phyloP scores from a whole-genome alignment of 306 rosid species.

The Ormosia emarginata region DNA sequence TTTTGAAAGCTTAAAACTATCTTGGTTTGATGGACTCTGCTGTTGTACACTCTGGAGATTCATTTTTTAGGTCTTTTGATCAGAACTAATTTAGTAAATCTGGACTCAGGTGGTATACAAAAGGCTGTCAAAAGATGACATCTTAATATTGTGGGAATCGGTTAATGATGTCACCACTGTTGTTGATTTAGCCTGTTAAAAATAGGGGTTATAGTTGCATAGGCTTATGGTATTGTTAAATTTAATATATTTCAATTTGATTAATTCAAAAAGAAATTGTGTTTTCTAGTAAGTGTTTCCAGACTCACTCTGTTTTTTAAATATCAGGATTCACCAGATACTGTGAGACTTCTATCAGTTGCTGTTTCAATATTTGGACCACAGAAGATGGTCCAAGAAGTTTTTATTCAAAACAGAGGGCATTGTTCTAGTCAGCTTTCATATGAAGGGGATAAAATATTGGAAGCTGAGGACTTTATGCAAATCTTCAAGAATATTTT shows the following conservation, averaged over 20 bases:
- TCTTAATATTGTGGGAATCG: not conserved
- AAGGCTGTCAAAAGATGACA: not conserved
- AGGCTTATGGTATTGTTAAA: not conserved
- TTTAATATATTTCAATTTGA: not conserved
- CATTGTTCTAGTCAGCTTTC: conserved; percentile 27
- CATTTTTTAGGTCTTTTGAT: not conserved
- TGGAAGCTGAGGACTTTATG: conserved; percentile 52
- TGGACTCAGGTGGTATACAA: not conserved
- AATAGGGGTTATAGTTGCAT: not conserved
- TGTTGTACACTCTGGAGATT: not conserved
- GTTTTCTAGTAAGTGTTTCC: not conserved
- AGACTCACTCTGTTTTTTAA: conserved; percentile 24
- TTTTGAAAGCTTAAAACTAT: not conserved
- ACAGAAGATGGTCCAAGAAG: conserved; percentile 52
- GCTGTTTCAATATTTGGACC: conserved; percentile 88
- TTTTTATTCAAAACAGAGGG: conserved; percentile 46
- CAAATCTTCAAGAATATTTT: conserved; percentile 66
- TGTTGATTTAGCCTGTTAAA: not conserved
- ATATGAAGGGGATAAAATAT: conserved; percentile 28
- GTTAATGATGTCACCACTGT: not conserved
- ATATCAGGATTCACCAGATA: conserved; percentile 66
- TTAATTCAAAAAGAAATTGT: not conserved
- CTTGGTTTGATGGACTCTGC: not conserved
- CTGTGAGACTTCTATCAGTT: conserved; percentile 60
- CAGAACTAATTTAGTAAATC: not conserved